Evolutionary conservation across 2,329 filamentous ascomycete genomes (phyloP).

Genomic region (Clonostachys chloroleuca): DNA sequence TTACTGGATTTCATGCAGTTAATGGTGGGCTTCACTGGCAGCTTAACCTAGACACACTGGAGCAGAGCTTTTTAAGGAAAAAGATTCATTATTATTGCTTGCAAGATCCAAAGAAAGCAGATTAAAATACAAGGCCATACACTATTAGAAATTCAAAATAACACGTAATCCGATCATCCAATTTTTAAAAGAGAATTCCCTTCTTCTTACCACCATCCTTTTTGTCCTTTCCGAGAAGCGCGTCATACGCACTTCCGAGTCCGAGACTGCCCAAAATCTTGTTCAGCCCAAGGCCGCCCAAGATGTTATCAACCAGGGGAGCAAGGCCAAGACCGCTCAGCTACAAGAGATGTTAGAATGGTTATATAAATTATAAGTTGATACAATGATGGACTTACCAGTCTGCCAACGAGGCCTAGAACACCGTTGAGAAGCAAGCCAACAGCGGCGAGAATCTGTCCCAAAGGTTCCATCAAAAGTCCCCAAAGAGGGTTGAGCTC

Average conservation of each 20-base stretch:
- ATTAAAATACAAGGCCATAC: too few species aligned
- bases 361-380: not conserved
- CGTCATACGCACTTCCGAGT: slow-evolving; percentile 40
- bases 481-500: slow-evolving; percentile 88
- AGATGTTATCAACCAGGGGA: slow-evolving; percentile 71
- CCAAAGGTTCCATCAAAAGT: slow-evolving; percentile 76
- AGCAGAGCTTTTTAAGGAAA: too few species aligned
- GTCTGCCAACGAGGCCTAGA: slow-evolving; percentile 74
- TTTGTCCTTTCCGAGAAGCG: slow-evolving; percentile 39
- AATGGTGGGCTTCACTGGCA: too few species aligned
- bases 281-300: slow-evolving; percentile 72
- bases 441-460: slow-evolving; percentile 89
- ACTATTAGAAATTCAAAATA: too few species aligned
- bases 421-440: slow-evolving; percentile 80
- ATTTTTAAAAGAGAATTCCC: too few species aligned
- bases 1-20: too few species aligned
- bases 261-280: slow-evolving; percentile 74
- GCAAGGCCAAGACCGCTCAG: slow-evolving; percentile 80
- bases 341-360: slow-evolving; percentile 16
- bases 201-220: too few species aligned
- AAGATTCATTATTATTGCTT: too few species aligned
- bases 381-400: slow-evolving; percentile 35
- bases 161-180: too few species aligned
- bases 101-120: too few species aligned
- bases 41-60: too few species aligned